Evolutionary conservation across 2,329 filamentous ascomycete genomes (phyloP).

Genomic region (Lachnellula occidentalis): DNA sequence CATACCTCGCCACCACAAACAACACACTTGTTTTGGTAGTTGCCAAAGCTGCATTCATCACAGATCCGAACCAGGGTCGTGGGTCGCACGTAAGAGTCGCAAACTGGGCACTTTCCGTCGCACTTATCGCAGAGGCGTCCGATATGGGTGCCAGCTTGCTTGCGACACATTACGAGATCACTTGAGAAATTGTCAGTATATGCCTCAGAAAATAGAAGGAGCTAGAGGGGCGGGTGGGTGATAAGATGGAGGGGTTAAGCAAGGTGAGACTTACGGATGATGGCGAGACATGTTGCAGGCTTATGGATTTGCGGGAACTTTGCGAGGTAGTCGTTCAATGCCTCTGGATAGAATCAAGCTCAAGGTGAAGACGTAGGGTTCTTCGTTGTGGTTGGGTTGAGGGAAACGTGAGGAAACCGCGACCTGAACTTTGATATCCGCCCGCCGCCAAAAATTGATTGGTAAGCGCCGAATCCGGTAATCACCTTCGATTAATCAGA

Average conservation of each 20-base stretch:
- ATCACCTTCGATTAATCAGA: neutral
- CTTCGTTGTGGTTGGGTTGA: neutral
- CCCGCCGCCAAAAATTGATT: neutral
- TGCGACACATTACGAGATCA: slow-evolving; percentile 99
- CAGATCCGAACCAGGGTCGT: slow-evolving; percentile 97
- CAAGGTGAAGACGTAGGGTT: neutral
- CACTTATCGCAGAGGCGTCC: slow-evolving; percentile 99
- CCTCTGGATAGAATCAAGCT: slow-evolving; percentile 1
- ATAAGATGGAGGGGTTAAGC: neutral
- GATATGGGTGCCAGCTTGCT: slow-evolving; percentile 95
- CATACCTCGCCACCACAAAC: slow-evolving; percentile 82
- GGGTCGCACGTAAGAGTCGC: slow-evolving; percentile 96
- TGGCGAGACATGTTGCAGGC: slow-evolving; percentile 29
- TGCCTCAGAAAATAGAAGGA: slow-evolving; percentile 1
- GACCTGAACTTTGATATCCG: neutral
- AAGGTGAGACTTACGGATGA: slow-evolving; percentile 59
- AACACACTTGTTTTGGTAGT: slow-evolving; percentile 99
- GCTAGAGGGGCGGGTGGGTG: neutral
- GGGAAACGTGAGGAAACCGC: neutral
- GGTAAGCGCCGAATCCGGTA: slow-evolving; percentile 1
- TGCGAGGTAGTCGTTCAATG: neutral
- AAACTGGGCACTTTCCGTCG: slow-evolving; percentile 98
- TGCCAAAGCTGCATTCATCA: slow-evolving; percentile 98
- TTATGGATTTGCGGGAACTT: neutral
- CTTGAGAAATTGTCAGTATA: slow-evolving; percentile 37